These are phyloP conservation scores for Diplodia seriata DNA, from an alignment of 2,329 filamentous ascomycete genomes.

Conservation along the genomic window DNA sequence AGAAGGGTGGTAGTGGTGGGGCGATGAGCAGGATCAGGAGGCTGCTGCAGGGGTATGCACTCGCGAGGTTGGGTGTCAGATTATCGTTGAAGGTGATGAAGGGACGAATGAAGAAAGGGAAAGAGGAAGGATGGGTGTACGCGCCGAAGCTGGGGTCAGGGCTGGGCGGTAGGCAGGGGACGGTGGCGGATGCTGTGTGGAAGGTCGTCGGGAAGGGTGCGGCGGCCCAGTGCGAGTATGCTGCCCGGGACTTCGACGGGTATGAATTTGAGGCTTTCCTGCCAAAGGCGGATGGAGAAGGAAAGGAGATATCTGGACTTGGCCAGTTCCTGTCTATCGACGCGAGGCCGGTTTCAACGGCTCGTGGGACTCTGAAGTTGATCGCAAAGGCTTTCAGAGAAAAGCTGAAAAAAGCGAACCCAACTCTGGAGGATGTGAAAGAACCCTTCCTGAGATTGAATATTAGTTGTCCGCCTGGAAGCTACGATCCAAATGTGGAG, in stretches of 20 bases:
- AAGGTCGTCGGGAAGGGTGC: conserved; percentile 68
- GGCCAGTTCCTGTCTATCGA: conserved; percentile 72
- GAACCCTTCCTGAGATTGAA: conserved; percentile 70
- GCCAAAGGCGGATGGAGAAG: conserved; percentile 58
- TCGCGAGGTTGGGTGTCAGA: conserved; percentile 69
- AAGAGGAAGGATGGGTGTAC: conserved; percentile 65
- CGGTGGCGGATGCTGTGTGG: conserved; percentile 59
- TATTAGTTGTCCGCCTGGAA: conserved; percentile 66
- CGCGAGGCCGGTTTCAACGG: conserved; percentile 66
- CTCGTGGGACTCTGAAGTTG: conserved; percentile 65
- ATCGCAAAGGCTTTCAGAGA: conserved; percentile 62
- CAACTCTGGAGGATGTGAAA: conserved; percentile 44
- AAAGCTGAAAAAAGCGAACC: conserved; percentile 48
- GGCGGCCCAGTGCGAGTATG: conserved; percentile 61
- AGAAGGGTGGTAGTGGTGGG: conserved; percentile 51
- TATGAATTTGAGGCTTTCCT: conserved; percentile 66
- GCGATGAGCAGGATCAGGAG: conserved; percentile 63
- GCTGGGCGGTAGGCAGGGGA: conserved; percentile 24
- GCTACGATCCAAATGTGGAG: conserved; percentile 76
- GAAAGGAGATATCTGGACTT: conserved; percentile 48
- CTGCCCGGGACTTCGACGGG: conserved; percentile 44
- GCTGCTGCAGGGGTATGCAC: conserved; percentile 68
- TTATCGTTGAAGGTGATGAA: conserved; percentile 65
- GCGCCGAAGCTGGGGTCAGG: conserved; percentile 60
- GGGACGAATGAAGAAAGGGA: conserved; percentile 49